These are phyloP conservation scores for Myrmaecium sp. DNA, from an alignment of 2,329 filamentous ascomycete genomes.

Conservation along the genomic window DNA sequence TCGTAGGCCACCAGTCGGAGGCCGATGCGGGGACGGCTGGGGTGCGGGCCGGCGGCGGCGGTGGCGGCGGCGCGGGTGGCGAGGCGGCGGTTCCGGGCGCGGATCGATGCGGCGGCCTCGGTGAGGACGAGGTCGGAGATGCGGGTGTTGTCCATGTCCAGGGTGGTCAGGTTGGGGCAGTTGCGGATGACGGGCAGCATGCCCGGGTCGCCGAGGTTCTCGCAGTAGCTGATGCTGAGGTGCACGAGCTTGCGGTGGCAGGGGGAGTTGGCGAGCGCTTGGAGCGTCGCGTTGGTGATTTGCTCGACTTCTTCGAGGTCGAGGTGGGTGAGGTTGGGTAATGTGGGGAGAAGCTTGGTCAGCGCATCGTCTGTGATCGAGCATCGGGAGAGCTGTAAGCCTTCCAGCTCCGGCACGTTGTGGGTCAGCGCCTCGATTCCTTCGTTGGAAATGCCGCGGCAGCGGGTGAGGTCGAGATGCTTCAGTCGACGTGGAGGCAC, in stretches of 20 bases:
- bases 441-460: conserved; percentile 51
- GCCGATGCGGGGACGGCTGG: conserved; percentile 31
- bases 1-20: conserved; percentile 75
- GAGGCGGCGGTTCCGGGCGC: conserved; percentile 44
- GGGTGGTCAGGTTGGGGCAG: conserved; percentile 49
- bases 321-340: conserved; percentile 64
- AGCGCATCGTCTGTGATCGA: conserved; percentile 60
- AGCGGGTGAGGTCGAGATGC: conserved; percentile 73
- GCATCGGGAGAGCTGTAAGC: conserved; percentile 68
- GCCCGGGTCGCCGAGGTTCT: conserved; percentile 64
- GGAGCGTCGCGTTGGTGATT: conserved; percentile 58
- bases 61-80: too few relatives aligned
- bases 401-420: conserved; percentile 64
- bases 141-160: conserved; percentile 88
- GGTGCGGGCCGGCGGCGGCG: conserved; percentile 17
- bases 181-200: conserved; percentile 68
- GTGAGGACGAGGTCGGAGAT: conserved; percentile 73
- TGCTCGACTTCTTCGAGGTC: conserved; percentile 74
- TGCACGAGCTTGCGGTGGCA: conserved; percentile 59
- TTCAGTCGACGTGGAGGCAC: conserved; percentile 64
- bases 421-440: conserved; percentile 57
- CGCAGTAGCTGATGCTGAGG: conserved; percentile 80
- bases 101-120: conserved; percentile 70
- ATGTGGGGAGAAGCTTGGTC: conserved; percentile 53
- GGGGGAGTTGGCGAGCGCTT: conserved; percentile 59